Evolutionary conservation across 139 green algal genomes (phyloP).

Genomic region (Chlorella sp.): DNA sequence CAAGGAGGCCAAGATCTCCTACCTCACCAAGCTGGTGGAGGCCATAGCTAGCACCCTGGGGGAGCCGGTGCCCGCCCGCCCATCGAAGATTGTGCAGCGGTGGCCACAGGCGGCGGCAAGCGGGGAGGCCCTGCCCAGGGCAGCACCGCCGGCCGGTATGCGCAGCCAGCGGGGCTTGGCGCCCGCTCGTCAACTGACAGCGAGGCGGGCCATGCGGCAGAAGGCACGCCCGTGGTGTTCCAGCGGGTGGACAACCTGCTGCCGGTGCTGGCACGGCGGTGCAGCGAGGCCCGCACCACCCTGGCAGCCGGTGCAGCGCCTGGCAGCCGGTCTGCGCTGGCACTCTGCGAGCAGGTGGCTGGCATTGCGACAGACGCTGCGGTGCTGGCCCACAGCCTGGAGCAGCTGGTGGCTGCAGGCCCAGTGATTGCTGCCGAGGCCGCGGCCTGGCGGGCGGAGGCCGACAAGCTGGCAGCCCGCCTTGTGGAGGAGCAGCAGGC

Average conservation of each 20-base stretch:
- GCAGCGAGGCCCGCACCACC: background rate
- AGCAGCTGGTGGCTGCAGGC: too few relatives aligned
- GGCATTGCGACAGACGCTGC: background rate
- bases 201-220: background rate
- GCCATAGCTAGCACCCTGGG: constrained; percentile 60
- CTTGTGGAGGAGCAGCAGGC: too few relatives aligned
- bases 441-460: too few relatives aligned
- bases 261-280: background rate
- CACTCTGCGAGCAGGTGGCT: background rate
- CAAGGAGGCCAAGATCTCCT: constrained; percentile 83
- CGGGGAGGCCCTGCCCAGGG: background rate
- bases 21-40: constrained; percentile 84
- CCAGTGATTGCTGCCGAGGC: too few relatives aligned
- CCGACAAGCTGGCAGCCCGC: too few relatives aligned
- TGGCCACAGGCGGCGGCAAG: constrained; percentile 11
- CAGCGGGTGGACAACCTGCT: constrained; percentile 1
- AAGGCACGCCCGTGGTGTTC: background rate
- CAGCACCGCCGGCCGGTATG: background rate
- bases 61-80: constrained; percentile 68
- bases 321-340: background rate
- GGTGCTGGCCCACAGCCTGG: background rate
- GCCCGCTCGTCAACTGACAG: background rate
- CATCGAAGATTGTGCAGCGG: constrained; percentile 80
- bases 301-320: background rate
- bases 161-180: background rate